Percentiles rank a stretch among this genome's conserved stretches.
Conservation (phyloP, 768 basidiomycete genomes). For the Cyathus striatus region DNA sequence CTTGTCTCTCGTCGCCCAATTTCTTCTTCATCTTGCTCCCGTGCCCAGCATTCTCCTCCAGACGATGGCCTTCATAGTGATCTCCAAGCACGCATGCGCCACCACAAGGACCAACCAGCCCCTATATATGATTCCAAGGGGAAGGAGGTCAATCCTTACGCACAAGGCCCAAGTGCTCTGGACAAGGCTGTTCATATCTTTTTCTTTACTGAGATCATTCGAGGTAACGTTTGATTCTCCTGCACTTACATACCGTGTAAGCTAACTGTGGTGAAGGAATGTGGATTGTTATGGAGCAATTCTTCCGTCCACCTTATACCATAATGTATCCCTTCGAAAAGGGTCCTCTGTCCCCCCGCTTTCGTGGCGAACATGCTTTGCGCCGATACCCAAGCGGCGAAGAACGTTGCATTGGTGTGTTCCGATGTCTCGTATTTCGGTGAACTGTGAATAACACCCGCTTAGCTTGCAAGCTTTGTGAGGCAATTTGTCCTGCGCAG, state of each 20-base stretch:
- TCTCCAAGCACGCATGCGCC: conserved; percentile 25
- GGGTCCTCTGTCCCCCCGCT: conserved; percentile 94
- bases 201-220: conserved; percentile 97
- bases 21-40: conserved; percentile 35
- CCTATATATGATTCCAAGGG: conserved; percentile 35
- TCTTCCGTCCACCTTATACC: conserved; percentile 94
- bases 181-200: conserved; percentile 96
- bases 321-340: conserved; percentile 99
- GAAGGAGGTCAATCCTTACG: conserved; percentile 62
- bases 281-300: conserved; percentile 94
- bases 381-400: conserved; percentile 96
- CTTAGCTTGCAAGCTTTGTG: conserved; percentile 95
- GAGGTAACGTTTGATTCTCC: conserved; percentile 54
- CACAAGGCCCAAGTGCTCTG: conserved; percentile 79
- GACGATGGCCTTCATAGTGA: conserved; percentile 28
- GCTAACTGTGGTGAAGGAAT: conserved; percentile 59
- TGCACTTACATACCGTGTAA: conserved; percentile 4
- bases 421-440: too few relatives aligned
- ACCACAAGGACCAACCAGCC: conserved; percentile 13
- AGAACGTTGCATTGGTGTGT: conserved; percentile 95
- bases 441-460: not conserved
- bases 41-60: conserved; percentile 30
- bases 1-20: conserved; percentile 46
- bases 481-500: conserved; percentile 98
- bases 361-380: conserved; percentile 97